phyloP scores from a whole-genome alignment of 208 protist species.

The Kentomonas sorsogonicus region DNA sequence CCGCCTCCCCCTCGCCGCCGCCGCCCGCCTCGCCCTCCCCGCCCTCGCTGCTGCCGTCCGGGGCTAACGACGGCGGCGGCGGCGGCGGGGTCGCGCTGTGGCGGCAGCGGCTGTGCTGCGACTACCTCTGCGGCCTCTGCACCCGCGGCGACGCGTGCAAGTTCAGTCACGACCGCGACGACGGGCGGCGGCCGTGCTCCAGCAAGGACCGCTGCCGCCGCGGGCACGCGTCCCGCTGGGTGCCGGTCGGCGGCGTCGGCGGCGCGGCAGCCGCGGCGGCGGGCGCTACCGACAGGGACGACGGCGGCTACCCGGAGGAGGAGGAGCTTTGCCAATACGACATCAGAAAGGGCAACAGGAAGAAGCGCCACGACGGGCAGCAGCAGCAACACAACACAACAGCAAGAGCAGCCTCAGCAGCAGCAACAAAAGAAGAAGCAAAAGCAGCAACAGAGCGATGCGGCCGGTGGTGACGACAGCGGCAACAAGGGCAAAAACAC shows the following conservation, averaged over 20 bases:
- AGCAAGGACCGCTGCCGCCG: slow-evolving; percentile 44
- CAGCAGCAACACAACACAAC: slow-evolving; percentile 9
- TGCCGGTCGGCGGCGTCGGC: slow-evolving; percentile 23
- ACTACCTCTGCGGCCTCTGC: slow-evolving; percentile 44
- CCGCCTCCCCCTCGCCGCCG: background rate
- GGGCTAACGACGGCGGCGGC: background rate
- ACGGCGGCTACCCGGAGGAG: background rate
- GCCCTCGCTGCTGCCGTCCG: background rate
- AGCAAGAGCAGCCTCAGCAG: slow-evolving; percentile 1
- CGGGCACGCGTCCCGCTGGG: slow-evolving; percentile 63
- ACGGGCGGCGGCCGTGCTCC: slow-evolving; percentile 62
- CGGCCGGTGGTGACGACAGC: background rate
- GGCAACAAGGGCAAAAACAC: background rate
- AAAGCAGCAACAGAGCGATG: slow-evolving; percentile 4
- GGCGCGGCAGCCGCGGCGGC: slow-evolving; percentile 9
- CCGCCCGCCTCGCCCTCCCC: background rate
- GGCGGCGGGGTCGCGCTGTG: slow-evolving; percentile 53
- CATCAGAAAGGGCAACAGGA: slow-evolving; percentile 11
- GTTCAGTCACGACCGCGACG: slow-evolving; percentile 67
- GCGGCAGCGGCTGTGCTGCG: slow-evolving; percentile 64
- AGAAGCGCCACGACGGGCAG: slow-evolving; percentile 11
- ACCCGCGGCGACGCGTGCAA: slow-evolving; percentile 30
- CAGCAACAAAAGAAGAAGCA: slow-evolving; percentile 2
- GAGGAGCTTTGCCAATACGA: background rate
- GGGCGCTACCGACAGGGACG: background rate